Conservation (phyloP, 768 basidiomycete species). For the Suillus luteus region DNA sequence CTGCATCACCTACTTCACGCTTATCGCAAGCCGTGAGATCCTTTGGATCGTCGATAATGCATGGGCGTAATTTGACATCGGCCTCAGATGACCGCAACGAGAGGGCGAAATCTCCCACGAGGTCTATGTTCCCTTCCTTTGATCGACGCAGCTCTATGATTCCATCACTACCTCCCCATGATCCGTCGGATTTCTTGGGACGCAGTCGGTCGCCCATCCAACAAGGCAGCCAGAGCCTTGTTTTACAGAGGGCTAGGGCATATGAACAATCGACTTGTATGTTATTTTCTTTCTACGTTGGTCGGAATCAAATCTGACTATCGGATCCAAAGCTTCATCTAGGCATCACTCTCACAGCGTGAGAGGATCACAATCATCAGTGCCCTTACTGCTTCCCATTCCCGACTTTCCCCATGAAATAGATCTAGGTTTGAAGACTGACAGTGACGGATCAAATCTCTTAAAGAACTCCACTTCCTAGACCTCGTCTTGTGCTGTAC, state of each 20-base stretch:
- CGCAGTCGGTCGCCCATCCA: slow-evolving; percentile 13
- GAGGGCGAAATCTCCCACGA: slow-evolving; percentile 14
- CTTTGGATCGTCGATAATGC: slow-evolving; percentile 26
- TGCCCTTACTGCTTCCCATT: slow-evolving; percentile 38
- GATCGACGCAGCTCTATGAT: slow-evolving; percentile 18
- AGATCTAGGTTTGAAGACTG: slow-evolving; percentile 16
- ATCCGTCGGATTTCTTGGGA: slow-evolving; percentile 14
- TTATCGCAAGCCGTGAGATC: slow-evolving; percentile 24
- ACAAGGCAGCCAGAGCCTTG: slow-evolving; percentile 28
- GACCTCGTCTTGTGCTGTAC: not conserved
- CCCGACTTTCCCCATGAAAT: slow-evolving; percentile 24
- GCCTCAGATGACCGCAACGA: slow-evolving; percentile 16
- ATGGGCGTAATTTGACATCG: slow-evolving; percentile 18
- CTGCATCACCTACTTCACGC: slow-evolving; percentile 22
- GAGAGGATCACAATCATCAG: slow-evolving; percentile 40
- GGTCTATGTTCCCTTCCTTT: slow-evolving; percentile 14
- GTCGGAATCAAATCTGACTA: not conserved
- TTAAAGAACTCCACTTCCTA: slow-evolving; percentile 10
- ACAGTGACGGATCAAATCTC: slow-evolving; percentile 4
- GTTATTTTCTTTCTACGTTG: not conserved
- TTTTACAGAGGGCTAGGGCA: slow-evolving; percentile 31
- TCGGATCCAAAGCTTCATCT: slow-evolving; percentile 6
- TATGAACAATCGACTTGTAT: slow-evolving; percentile 30
- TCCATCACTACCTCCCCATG: slow-evolving; percentile 8
- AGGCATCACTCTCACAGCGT: not conserved